A percentile compares a stretch with the other conserved stretches of the same genome.
phyloP scores from a whole-genome alignment of 768 basidiomycete genomes.

The Amanita thiersii region DNA sequence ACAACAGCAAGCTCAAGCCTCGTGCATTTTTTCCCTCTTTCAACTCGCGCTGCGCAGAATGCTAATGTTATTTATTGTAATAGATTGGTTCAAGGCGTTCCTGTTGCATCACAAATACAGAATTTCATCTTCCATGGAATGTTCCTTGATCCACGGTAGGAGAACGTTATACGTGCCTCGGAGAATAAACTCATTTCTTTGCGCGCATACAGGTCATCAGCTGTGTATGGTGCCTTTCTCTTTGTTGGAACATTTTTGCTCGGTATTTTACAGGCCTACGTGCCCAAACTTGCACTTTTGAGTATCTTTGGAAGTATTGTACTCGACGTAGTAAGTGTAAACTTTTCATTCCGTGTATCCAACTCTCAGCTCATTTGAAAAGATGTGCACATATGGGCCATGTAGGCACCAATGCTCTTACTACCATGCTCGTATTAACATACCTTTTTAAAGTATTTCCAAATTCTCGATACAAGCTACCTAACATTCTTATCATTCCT shows the following conservation, averaged over 20 bases:
- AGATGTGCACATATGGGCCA: slow-evolving; percentile 31
- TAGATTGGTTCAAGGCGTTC: slow-evolving; percentile 12
- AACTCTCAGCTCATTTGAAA: neutral
- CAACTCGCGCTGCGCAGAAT: slow-evolving; percentile 12
- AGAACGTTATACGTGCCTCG: neutral
- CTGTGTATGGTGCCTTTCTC: slow-evolving; percentile 35
- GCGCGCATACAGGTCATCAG: slow-evolving; percentile 22
- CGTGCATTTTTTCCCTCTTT: slow-evolving; percentile 15
- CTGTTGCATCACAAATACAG: slow-evolving; percentile 22
- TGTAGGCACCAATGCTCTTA: slow-evolving; percentile 14
- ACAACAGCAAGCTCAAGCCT: slow-evolving; percentile 23
- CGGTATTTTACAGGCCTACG: slow-evolving; percentile 26
- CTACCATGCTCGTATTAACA: neutral
- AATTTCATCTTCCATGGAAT: slow-evolving; percentile 26
- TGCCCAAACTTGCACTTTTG: slow-evolving; percentile 31
- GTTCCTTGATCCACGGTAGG: slow-evolving; percentile 34
- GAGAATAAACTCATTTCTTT: neutral
- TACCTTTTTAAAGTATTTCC: slow-evolving; percentile 24
- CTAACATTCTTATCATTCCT: slow-evolving; percentile 32
- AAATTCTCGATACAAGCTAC: slow-evolving; percentile 28
- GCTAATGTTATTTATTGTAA: neutral
- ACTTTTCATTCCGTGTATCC: neutral
- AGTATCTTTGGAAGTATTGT: slow-evolving; percentile 38
- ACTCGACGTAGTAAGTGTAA: slow-evolving; percentile 26
- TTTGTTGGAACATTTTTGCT: slow-evolving; percentile 34